Base-by-base conservation (phyloP, 345 rosid species). In the Corchorus olitorius region DNA sequence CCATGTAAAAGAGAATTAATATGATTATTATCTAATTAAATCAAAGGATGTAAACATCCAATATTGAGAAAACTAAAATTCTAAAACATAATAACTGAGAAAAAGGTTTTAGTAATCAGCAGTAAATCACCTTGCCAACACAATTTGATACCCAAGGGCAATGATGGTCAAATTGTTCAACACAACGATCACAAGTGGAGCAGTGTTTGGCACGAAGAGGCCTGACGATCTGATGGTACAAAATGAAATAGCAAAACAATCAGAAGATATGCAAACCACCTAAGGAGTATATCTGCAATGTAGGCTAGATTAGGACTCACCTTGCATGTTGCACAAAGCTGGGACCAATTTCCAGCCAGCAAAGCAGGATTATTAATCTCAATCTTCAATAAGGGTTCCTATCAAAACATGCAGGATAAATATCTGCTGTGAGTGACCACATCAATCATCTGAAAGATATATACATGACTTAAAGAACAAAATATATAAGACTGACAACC, bases 91-190 rank as follows among this genome's bases (percentile, higher is more conserved):
- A 58, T n/a, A 62, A 5, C 33, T 16, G 46, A 16, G 14, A 35
- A 16, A 73, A 45, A 48, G 45, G 11, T 41, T 15, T 22, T 39
- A 63, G 41, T 22, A 69, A 74, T 77, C 12, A 74, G 76, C 60
- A 73, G 67, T 64, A 80, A 65, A 78, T 70, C 81, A 96, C 99
- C 95, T 96, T 96, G 85, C 99, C 98, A 69, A 96, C 84, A 84
- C 99, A 96, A 81, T 96, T 93, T 77, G 99, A 93, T 39, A 96
- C 95, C 97, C 97, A 96, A 49, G 99, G 99, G 78, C 97, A 96
- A 78, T 96, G 99, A 84, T 96, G 99, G 76, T 96, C 99, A 87
- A 96, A 96, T 79, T 96, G 99, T 78, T 96, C 97, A 61, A 96
- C 98, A 85, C 98, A 96, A 58, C 97, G 94, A 79, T 91, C 89